Percentiles rank a stretch among this genome's conserved stretches.
phyloP scores from a whole-genome alignment of 129 eudicot genomes.

The Helianthus tuberosus region DNA sequence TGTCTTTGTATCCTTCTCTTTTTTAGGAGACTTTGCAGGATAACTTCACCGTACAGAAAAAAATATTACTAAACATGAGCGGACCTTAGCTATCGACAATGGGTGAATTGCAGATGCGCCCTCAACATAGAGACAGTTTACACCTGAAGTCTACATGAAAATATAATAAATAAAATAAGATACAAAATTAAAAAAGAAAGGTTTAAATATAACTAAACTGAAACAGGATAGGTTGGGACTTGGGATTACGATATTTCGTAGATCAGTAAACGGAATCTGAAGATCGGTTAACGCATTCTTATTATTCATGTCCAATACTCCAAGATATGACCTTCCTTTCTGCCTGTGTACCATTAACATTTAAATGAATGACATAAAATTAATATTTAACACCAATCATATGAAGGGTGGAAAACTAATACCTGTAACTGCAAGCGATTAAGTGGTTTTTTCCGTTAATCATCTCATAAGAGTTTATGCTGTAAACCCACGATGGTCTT shows the following conservation, averaged over 20 bases:
- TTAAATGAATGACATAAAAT: background rate
- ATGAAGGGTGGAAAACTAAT: background rate
- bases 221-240: conserved; percentile 7
- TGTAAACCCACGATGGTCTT: conserved; percentile 61
- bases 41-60: background rate
- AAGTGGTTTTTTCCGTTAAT: conserved; percentile 34
- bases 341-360: conserved; percentile 36
- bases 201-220: background rate
- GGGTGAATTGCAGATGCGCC: conserved; percentile 61
- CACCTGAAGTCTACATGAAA: conserved; percentile 34
- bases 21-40: too few species aligned
- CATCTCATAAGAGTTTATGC: conserved; percentile 54
- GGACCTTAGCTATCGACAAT: conserved; percentile 59
- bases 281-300: conserved; percentile 38
- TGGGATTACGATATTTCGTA: conserved; percentile 47
- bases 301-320: conserved; percentile 44
- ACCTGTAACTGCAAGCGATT: conserved; percentile 68
- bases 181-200: background rate
- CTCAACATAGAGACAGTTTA: conserved; percentile 51
- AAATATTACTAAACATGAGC: background rate
- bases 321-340: conserved; percentile 61
- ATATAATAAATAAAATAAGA: background rate
- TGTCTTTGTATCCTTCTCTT: too few species aligned
- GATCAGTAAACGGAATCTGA: conserved; percentile 59
- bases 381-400: background rate